Percentiles rank a stretch among this genome's conserved stretches.
Evolutionary conservation across 768 basidiomycete genomes (phyloP).

Genomic region (Macrolepiota dolichaula): DNA sequence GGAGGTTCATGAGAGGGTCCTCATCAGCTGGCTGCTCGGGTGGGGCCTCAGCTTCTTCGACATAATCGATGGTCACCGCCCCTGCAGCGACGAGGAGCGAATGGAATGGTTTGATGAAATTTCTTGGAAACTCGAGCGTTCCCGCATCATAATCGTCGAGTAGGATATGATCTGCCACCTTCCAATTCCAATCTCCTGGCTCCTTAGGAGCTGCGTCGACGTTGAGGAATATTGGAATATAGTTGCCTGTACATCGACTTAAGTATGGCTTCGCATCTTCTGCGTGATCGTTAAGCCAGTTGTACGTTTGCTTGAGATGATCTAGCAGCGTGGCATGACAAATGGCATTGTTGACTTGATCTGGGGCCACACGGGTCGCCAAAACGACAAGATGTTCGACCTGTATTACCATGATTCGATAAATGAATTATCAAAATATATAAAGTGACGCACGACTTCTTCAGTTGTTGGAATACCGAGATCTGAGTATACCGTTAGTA

Average conservation of each 20-base stretch:
- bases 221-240: constrained; percentile 38
- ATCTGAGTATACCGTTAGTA: constrained; percentile 14
- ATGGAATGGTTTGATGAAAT: constrained; percentile 30
- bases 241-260: constrained; percentile 17
- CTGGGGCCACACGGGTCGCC: constrained; percentile 20
- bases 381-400: constrained; percentile 38
- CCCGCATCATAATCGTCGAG: constrained; percentile 30
- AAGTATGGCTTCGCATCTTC: constrained; percentile 17
- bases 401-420: constrained; percentile 20
- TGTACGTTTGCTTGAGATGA: constrained; percentile 41
- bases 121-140: constrained; percentile 26
- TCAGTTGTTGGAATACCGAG: constrained; percentile 31
- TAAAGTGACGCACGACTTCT: constrained; percentile 38
- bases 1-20: constrained; percentile 17
- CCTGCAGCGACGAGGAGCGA: constrained; percentile 31
- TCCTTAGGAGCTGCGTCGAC: constrained; percentile 31
- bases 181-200: constrained; percentile 38
- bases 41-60: constrained; percentile 6
- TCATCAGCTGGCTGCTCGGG: constrained; percentile 2
- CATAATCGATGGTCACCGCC: constrained; percentile 23
- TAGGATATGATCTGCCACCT: constrained; percentile 33
- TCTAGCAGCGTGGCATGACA: constrained; percentile 24
- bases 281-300: constrained; percentile 33
- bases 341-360: constrained; percentile 14
- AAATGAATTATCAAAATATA: background rate